phyloP scores from a whole-genome alignment of 2,329 filamentous ascomycete species.

The Trichoderma asperellum region DNA sequence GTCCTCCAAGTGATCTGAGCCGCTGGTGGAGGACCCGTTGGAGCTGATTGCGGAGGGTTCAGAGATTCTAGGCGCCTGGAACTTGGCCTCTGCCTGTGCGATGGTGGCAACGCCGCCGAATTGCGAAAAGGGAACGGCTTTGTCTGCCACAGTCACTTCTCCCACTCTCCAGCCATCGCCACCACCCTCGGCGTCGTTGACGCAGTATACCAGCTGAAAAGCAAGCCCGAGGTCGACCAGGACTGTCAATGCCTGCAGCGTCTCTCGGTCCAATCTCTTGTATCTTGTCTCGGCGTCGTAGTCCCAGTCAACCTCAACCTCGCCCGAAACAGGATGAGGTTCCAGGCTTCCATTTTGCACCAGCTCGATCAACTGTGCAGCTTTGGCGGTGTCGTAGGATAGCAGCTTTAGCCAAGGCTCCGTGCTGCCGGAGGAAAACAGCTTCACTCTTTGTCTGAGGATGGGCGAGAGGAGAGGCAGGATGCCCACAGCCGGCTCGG shows the following conservation, averaged over 20 bases:
- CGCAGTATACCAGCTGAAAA: constrained; percentile 71
- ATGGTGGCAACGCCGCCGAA: constrained; percentile 58
- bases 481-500: constrained; percentile 59
- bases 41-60: constrained; percentile 30
- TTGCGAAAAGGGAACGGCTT: constrained; percentile 57
- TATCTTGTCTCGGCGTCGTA: constrained; percentile 66
- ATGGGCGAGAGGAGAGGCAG: constrained; percentile 67
- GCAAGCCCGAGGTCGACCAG: constrained; percentile 64
- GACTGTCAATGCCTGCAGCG: constrained; percentile 68
- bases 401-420: constrained; percentile 75
- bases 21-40: constrained; percentile 30
- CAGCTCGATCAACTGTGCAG: constrained; percentile 62
- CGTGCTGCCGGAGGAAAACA: constrained; percentile 62
- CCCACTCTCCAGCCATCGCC: constrained; percentile 72
- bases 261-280: constrained; percentile 74
- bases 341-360: constrained; percentile 68
- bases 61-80: constrained; percentile 42
- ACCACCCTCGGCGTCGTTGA: constrained; percentile 63
- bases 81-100: constrained; percentile 63
- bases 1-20: constrained; percentile 37
- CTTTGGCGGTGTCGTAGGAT: constrained; percentile 65
- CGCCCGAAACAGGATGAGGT: constrained; percentile 79
- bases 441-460: constrained; percentile 66
- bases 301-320: constrained; percentile 74
- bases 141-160: constrained; percentile 66